Conservation (phyloP, 2,329 filamentous ascomycete genomes). For the Paecilomyces variotii region DNA sequence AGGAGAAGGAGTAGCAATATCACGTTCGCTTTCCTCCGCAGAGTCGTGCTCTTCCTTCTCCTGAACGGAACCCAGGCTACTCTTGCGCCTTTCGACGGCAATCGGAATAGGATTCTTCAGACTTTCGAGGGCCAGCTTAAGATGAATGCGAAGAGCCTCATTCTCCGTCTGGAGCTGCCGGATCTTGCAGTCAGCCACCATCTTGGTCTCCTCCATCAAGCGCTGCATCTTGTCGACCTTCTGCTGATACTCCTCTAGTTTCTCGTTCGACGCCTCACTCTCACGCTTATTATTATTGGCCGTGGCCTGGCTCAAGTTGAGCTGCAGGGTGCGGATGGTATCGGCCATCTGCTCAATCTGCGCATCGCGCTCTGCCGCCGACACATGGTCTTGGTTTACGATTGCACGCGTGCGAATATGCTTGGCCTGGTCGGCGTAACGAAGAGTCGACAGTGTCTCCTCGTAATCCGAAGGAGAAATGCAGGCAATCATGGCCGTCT, state of each 20-base stretch:
- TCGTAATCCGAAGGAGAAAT: slow-evolving; percentile 95
- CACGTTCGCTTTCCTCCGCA: slow-evolving; percentile 34
- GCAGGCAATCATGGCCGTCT: slow-evolving; percentile 98
- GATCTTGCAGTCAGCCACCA: slow-evolving; percentile 91
- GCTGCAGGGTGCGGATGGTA: slow-evolving; percentile 78
- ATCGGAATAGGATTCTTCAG: slow-evolving; percentile 83
- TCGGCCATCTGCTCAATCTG: slow-evolving; percentile 93
- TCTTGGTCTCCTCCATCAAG: slow-evolving; percentile 87
- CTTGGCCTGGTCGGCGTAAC: slow-evolving; percentile 97
- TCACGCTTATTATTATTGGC: slow-evolving; percentile 72
- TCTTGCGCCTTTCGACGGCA: slow-evolving; percentile 23
- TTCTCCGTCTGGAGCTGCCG: slow-evolving; percentile 83
- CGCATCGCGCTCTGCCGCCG: slow-evolving; percentile 84
- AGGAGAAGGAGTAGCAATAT: slow-evolving; percentile 10
- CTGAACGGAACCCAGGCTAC: slow-evolving; percentile 35
- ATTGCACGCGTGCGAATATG: slow-evolving; percentile 88
- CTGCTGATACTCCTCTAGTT: slow-evolving; percentile 87
- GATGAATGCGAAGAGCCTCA: slow-evolving; percentile 76
- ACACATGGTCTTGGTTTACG: slow-evolving; percentile 92
- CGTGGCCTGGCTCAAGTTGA: slow-evolving; percentile 58
- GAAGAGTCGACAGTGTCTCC: slow-evolving; percentile 88
- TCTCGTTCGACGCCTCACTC: slow-evolving; percentile 68
- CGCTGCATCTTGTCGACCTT: slow-evolving; percentile 86
- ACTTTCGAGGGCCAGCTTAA: slow-evolving; percentile 77
- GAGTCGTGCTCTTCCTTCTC: slow-evolving; percentile 54